phyloP scores from a whole-genome alignment of 306 rosid genomes.

The Crotalaria pallida region DNA sequence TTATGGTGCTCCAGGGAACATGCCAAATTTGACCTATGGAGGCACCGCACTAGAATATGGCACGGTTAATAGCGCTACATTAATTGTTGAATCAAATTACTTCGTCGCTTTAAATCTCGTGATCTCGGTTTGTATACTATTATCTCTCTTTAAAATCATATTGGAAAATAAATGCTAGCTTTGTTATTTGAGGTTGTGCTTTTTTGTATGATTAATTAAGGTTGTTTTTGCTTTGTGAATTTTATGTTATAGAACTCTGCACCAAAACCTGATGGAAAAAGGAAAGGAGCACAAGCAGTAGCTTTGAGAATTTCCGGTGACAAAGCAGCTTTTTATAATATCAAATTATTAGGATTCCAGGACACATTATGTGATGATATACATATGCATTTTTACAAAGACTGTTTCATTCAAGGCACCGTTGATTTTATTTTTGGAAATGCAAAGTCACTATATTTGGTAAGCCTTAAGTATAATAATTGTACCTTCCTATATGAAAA shows the following conservation, averaged over 20 bases:
- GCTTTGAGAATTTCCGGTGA: not conserved
- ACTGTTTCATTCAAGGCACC: not conserved
- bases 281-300: not conserved
- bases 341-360: too few relatives aligned
- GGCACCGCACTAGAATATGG: constrained; percentile 29
- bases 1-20: constrained; percentile 8
- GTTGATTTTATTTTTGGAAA: constrained; percentile 23
- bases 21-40: constrained; percentile 22
- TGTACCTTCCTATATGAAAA: not conserved
- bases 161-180: not conserved
- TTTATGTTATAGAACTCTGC: not conserved
- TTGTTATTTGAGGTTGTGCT: not conserved
- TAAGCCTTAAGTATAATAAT: not conserved
- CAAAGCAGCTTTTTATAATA: too few relatives aligned
- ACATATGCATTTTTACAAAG: not conserved
- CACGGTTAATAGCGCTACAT: constrained; percentile 46
- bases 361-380: not conserved
- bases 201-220: too few relatives aligned
- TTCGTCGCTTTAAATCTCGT: constrained; percentile 39
- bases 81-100: constrained; percentile 31
- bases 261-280: not conserved
- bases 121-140: constrained; percentile 37
- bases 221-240: not conserved
- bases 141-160: not conserved
- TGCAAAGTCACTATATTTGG: constrained; percentile 20